Base-by-base conservation (phyloP, 768 basidiomycete species). In the Leccinum imitatum region DNA sequence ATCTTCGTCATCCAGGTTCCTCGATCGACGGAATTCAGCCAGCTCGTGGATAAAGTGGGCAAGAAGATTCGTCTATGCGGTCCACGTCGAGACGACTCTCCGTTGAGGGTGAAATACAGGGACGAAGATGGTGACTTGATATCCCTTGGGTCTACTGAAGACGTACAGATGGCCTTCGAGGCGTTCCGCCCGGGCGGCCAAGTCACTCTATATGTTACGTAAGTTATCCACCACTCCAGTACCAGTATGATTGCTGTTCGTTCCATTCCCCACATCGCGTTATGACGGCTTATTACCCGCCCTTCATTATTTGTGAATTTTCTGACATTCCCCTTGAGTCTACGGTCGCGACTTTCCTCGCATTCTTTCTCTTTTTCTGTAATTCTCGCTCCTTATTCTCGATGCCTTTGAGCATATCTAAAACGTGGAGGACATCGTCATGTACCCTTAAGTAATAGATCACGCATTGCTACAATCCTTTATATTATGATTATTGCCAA, bases 51-150 rank as follows among this genome's bases (percentile, higher is more conserved):
- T 73, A 90, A 88, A 71, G 93, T 98, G 2, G 88, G 90, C 35
- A 87, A 87, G 77, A 98, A 98, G 84, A 95, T 98, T 66, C 84
- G 93, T 31, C 80, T 95, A 27, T 96, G 94, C 71, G 93, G 93
- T 19, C 91, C 90, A 3, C 81, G 87, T 63, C 78, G 89, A 37
- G 89, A 90, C 53, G 87, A 91, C 70, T 82, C 86, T n/a, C 88
- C 91, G 0, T 72, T 96, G 67, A 83, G 90, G 33, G 89, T 95
- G 64, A 93, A 89, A 73, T 96, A 95, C 74, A 85, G 80, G 73
- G 94, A 96, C 73, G 94, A 96, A 70, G 94, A 96, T 67, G 93
- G 93, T 23, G 94, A 96, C 70, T 79, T 93, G 82, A 85, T 96
- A 50, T 89, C 86, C 31, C 81, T 96, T 62, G 89, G 89, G 15